Conservation (phyloP, 2,329 filamentous ascomycete species). For the Aspergillus novoparasiticus region DNA sequence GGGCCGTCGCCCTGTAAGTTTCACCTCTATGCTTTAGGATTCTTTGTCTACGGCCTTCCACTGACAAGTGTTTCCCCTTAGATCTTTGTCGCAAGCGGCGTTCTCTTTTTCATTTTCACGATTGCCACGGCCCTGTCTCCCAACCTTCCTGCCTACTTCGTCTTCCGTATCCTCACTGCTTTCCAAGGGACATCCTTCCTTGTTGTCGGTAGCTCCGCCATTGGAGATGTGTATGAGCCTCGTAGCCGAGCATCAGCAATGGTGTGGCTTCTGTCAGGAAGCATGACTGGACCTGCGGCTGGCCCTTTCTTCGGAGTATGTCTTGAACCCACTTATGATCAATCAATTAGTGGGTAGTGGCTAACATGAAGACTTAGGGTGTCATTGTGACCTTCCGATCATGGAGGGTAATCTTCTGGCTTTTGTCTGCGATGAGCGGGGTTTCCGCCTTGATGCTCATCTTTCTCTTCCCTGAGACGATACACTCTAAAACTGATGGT, state of each 20-base stretch:
- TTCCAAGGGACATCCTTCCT: slow-evolving; percentile 76
- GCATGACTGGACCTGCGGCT: slow-evolving; percentile 70
- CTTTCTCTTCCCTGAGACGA: slow-evolving; percentile 73
- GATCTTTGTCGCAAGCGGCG: slow-evolving; percentile 62
- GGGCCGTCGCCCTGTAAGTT: slow-evolving; percentile 59
- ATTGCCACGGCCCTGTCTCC: slow-evolving; percentile 72
- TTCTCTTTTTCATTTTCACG: slow-evolving; percentile 69
- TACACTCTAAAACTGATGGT: slow-evolving; percentile 63
- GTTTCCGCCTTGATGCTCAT: slow-evolving; percentile 61
- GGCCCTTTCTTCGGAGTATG: slow-evolving; percentile 51
- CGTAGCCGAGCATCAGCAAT: slow-evolving; percentile 72
- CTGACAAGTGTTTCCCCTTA: slow-evolving; percentile 26
- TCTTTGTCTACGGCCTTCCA: neutral
- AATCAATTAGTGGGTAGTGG: neutral
- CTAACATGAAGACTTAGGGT: slow-evolving; percentile 53
- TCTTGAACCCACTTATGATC: neutral
- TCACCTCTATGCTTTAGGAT: neutral
- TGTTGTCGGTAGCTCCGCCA: slow-evolving; percentile 69
- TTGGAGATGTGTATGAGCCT: slow-evolving; percentile 68
- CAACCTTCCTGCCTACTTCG: slow-evolving; percentile 70
- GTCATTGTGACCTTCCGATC: slow-evolving; percentile 73
- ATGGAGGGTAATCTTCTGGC: slow-evolving; percentile 78
- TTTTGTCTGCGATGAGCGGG: slow-evolving; percentile 70
- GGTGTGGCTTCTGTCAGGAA: slow-evolving; percentile 72
- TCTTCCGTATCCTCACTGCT: slow-evolving; percentile 73